Conservation (phyloP, 73 alveolate species). For the Tetrahymena elliotti region DNA sequence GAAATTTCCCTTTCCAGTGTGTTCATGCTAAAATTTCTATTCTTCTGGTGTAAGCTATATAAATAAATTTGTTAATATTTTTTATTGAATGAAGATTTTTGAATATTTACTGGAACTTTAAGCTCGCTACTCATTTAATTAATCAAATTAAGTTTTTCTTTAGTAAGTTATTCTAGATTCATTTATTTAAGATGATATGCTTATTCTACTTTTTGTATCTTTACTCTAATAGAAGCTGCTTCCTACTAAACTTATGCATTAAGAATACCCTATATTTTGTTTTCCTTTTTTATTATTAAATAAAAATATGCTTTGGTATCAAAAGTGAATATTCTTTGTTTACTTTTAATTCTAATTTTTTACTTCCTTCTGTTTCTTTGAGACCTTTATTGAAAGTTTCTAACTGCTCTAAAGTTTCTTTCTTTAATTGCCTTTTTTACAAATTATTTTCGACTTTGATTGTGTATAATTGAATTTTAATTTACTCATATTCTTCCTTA, state of each 20-base stretch:
- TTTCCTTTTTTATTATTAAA: not conserved
- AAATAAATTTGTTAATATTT: not conserved
- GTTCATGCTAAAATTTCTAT: not conserved
- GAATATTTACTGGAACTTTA: not conserved
- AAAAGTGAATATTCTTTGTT: not conserved
- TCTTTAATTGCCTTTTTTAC: not conserved
- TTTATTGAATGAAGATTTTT: not conserved
- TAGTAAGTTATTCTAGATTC: not conserved
- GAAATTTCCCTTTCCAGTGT: not conserved
- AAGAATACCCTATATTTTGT: not conserved
- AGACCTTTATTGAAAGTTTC: not conserved
- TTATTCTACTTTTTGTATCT: not conserved
- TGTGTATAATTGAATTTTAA: no score
- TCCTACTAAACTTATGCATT: not conserved
- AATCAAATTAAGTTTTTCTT: not conserved
- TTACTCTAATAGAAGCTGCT: not conserved
- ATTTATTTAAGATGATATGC: not conserved
- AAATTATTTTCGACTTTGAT: no score
- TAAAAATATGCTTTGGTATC: not conserved
- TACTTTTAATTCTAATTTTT: not conserved
- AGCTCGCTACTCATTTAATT: not conserved
- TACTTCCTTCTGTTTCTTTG: not conserved
- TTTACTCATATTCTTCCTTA: not conserved
- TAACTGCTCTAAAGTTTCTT: not conserved
- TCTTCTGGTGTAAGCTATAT: not conserved